A percentile compares a stretch with the other conserved stretches of the same genome.
Evolutionary conservation across 495 filamentous ascomycete genomes (phyloP).

Genomic region (Umbilicaria muhlenbergii): DNA sequence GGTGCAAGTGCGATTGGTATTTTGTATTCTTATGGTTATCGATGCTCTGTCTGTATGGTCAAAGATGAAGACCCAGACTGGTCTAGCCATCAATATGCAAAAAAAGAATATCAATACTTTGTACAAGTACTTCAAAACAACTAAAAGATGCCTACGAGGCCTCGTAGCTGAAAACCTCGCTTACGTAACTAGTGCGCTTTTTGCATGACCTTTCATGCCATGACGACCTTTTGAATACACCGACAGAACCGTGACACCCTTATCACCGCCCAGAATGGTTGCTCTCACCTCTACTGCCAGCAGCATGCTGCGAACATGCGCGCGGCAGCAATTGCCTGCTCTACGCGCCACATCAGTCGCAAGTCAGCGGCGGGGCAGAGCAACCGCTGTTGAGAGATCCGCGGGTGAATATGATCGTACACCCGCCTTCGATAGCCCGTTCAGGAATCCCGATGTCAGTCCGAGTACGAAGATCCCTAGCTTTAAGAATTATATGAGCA

Average conservation of each 20-base stretch:
- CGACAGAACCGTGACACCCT: not conserved
- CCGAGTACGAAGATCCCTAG: constrained; percentile 65
- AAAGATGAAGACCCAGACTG: too few relatives aligned
- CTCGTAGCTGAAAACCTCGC: too few relatives aligned
- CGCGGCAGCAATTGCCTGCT: constrained; percentile 31
- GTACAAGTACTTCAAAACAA: too few relatives aligned
- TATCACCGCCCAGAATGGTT: not conserved
- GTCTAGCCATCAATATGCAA: too few relatives aligned
- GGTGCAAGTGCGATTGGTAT: too few relatives aligned
- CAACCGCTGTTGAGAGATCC: constrained; percentile 17
- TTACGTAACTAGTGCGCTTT: too few relatives aligned
- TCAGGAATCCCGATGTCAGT: constrained; percentile 23
- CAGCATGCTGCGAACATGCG: constrained; percentile 34
- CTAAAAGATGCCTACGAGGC: too few relatives aligned
- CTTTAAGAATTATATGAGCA: constrained; percentile 75
- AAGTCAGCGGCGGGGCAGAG: constrained; percentile 33
- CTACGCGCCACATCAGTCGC: constrained; percentile 22
- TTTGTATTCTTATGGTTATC: too few relatives aligned
- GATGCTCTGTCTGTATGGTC: too few relatives aligned
- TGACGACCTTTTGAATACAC: too few relatives aligned
- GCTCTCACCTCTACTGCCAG: constrained; percentile 25
- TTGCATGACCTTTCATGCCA: too few relatives aligned
- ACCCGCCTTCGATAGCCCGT: constrained; percentile 36
- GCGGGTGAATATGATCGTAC: constrained; percentile 23
- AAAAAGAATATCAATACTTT: too few relatives aligned